Evolutionary conservation across 176 grass and related monocot species (phyloP).

Genomic region (Carex myosuroides): DNA sequence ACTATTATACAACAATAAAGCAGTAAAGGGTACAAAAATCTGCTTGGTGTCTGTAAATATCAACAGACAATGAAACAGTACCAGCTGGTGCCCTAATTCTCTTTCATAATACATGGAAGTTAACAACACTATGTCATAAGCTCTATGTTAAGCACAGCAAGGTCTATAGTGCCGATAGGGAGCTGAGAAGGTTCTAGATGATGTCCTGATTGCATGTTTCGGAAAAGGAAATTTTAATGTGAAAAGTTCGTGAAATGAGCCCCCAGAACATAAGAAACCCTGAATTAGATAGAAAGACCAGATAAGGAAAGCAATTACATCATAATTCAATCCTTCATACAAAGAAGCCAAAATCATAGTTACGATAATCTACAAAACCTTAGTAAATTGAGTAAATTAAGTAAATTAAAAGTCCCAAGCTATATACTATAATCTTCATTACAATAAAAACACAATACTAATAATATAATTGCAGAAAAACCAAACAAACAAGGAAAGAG

Average conservation of each 20-base stretch:
- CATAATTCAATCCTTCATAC: not conserved
- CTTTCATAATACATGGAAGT: not conserved
- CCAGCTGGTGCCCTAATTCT: not conserved
- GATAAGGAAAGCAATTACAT: not conserved
- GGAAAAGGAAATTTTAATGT: not conserved
- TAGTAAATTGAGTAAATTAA: not conserved
- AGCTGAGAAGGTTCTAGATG: not conserved
- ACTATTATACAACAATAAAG: not conserved
- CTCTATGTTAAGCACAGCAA: not conserved
- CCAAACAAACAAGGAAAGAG: not conserved
- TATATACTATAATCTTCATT: not conserved
- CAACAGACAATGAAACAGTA: not conserved
- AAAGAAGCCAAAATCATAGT: not conserved
- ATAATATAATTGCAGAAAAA: not conserved
- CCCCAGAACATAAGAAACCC: not conserved
- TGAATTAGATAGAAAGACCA: not conserved
- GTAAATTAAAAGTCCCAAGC: not conserved
- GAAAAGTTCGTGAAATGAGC: not conserved
- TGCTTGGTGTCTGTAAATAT: not conserved
- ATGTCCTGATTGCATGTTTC: not conserved
- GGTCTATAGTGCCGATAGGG: not conserved
- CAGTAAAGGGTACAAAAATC: not conserved
- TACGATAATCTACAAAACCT: not conserved
- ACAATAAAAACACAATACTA: not conserved
- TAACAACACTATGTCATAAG: not conserved